phyloP scores from a whole-genome alignment of 2,329 filamentous ascomycete species.

The Biscogniauxia marginata region DNA sequence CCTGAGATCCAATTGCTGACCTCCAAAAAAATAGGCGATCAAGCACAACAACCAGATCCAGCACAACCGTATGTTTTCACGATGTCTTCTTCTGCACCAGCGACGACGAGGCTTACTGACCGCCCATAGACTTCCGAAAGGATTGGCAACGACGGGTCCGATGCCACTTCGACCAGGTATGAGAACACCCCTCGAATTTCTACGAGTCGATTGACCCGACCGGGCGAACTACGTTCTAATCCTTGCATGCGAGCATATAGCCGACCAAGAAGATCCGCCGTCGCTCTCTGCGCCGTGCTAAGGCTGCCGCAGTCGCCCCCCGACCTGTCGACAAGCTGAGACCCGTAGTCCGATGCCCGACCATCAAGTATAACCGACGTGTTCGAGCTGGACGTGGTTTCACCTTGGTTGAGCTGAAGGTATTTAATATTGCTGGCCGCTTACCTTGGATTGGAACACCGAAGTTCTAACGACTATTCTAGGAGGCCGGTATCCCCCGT shows the following conservation, averaged over 20 bases:
- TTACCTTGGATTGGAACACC: neutral
- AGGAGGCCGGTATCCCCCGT: slow-evolving; percentile 95
- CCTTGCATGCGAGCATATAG: slow-evolving; percentile 50
- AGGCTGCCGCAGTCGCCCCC: slow-evolving; percentile 93
- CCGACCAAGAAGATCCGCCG: slow-evolving; percentile 94
- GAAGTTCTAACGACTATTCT: slow-evolving; percentile 13
- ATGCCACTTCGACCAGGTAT: slow-evolving; percentile 99
- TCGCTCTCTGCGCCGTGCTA: slow-evolving; percentile 85
- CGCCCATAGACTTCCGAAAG: slow-evolving; percentile 86
- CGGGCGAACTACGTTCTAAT: slow-evolving; percentile 18
- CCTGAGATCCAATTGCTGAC: slow-evolving; percentile 35
- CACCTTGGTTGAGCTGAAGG: slow-evolving; percentile 97
- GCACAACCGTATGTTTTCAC: slow-evolving; percentile 75
- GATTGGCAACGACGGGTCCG: slow-evolving; percentile 99
- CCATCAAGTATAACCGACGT: slow-evolving; percentile 98
- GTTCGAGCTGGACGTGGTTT: slow-evolving; percentile 96
- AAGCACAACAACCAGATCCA: slow-evolving; percentile 99
- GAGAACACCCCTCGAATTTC: slow-evolving; percentile 17
- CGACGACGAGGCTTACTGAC: slow-evolving; percentile 35
- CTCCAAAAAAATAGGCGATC: slow-evolving; percentile 72
- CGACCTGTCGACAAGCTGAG: slow-evolving; percentile 96
- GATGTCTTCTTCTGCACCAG: slow-evolving; percentile 5
- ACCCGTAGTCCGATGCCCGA: slow-evolving; percentile 95
- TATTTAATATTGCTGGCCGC: slow-evolving; percentile 42
- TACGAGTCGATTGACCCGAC: slow-evolving; percentile 14